Percentiles rank a stretch among this genome's conserved stretches.
Conservation (phyloP, 2,329 filamentous ascomycete genomes). For the Ascochyta pisi region DNA sequence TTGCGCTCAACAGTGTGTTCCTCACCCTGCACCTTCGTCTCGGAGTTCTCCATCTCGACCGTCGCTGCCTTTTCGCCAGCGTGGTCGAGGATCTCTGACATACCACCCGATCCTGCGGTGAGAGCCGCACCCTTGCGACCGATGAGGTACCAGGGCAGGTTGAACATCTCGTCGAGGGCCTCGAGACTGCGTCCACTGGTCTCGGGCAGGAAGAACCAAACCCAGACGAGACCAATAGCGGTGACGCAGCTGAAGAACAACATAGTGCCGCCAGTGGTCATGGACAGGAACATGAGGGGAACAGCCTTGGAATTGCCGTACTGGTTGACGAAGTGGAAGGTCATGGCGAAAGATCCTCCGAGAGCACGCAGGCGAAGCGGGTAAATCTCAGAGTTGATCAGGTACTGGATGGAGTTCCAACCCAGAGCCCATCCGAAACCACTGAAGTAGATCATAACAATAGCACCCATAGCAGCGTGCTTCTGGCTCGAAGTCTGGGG, state of each 20-base stretch:
- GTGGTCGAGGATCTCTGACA: constrained; percentile 43
- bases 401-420: constrained; percentile 80
- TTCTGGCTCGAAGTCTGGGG: constrained; percentile 58
- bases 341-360: constrained; percentile 76
- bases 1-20: constrained; percentile 28
- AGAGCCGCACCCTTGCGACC: constrained; percentile 56
- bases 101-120: constrained; percentile 40
- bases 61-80: constrained; percentile 43
- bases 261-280: constrained; percentile 72
- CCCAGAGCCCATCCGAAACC: constrained; percentile 51
- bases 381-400: constrained; percentile 79
- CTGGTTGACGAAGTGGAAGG: constrained; percentile 78
- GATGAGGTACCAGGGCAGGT: constrained; percentile 76
- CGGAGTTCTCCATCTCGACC: constrained; percentile 36
- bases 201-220: constrained; percentile 76
- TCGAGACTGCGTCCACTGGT: constrained; percentile 69
- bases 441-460: constrained; percentile 68
- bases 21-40: constrained; percentile 14
- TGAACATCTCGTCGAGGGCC: constrained; percentile 75
- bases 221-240: constrained; percentile 71
- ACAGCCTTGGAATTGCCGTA: constrained; percentile 77
- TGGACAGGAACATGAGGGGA: constrained; percentile 73
- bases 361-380: constrained; percentile 75
- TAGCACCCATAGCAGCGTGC: constrained; percentile 68
- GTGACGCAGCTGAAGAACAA: constrained; percentile 77